Conservation (phyloP, 1,139 yeast genomes). For the Yamadazyma conglobata region DNA sequence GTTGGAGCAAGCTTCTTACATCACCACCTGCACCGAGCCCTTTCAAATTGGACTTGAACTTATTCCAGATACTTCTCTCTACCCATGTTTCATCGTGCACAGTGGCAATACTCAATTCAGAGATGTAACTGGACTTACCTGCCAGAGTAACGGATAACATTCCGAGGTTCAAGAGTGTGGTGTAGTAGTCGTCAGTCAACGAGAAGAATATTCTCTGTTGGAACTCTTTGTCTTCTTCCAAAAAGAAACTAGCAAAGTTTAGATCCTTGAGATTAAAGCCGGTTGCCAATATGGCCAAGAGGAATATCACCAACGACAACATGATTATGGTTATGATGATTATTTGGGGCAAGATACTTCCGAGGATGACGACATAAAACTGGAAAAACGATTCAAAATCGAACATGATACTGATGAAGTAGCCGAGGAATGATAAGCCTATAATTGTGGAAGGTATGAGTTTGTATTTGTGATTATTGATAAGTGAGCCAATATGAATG, state of each 20-base stretch:
- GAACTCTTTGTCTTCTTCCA: conserved; percentile 24
- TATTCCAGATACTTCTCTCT: conserved; percentile 36
- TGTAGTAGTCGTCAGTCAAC: conserved; percentile 63
- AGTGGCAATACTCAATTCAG: conserved; percentile 51
- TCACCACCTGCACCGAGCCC: conserved; percentile 1
- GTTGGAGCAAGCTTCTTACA: not conserved
- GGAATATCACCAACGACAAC: conserved; percentile 49
- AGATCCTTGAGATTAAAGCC: conserved; percentile 47
- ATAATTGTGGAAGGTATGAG: conserved; percentile 59
- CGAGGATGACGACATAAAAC: conserved; percentile 53
- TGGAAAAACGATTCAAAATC: no score
- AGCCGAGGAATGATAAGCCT: conserved; percentile 48
- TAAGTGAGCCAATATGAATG: conserved; percentile 56
- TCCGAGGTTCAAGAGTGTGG: conserved; percentile 58
- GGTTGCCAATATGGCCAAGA: conserved; percentile 57
- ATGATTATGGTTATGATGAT: conserved; percentile 47
- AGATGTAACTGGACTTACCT: conserved; percentile 61
- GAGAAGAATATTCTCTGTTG: conserved; percentile 15
- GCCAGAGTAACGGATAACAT: conserved; percentile 63
- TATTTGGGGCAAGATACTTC: conserved; percentile 63
- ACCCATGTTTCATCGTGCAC: conserved; percentile 58
- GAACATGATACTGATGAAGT: conserved; percentile 39
- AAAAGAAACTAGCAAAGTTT: conserved; percentile 46
- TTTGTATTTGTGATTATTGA: conserved; percentile 50
- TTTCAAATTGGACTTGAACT: conserved; percentile 8